phyloP scores from a whole-genome alignment of 2,329 filamentous ascomycete genomes.

The Ascochyta clinopodiicola region DNA sequence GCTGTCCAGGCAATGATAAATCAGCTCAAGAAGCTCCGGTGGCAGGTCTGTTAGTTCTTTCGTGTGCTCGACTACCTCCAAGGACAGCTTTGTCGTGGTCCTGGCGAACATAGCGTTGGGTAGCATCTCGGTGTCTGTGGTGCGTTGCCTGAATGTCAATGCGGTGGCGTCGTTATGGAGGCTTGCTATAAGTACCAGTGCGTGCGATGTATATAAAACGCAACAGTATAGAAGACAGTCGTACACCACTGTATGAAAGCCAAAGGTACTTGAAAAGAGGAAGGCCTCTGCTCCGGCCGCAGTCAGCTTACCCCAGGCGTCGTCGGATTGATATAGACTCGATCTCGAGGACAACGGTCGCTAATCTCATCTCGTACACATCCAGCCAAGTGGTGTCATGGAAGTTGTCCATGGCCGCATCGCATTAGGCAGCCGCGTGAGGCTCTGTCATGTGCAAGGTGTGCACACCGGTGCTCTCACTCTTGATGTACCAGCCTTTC shows the following conservation, averaged over 20 bases:
- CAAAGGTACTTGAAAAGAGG: neutral
- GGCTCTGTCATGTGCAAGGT: conserved; percentile 1
- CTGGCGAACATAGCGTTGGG: no score
- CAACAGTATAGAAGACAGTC: neutral
- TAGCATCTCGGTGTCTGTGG: neutral
- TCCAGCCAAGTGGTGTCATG: neutral
- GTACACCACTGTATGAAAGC: neutral
- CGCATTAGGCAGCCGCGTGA: conserved; percentile 1
- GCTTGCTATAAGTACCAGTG: neutral
- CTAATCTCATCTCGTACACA: neutral
- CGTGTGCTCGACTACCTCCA: neutral
- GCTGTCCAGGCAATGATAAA: conserved; percentile 27
- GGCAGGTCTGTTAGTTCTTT: conserved; percentile 22
- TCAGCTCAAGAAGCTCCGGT: conserved; percentile 25
- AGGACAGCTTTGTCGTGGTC: neutral
- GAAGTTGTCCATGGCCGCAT: neutral
- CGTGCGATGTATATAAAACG: neutral
- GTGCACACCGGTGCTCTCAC: no score
- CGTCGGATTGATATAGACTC: neutral
- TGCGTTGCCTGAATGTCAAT: neutral
- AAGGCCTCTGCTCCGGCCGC: neutral
- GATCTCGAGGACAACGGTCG: neutral
- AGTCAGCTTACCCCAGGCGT: neutral
- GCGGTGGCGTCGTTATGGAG: neutral
- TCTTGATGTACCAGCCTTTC: neutral